These are phyloP conservation scores for Vigna angularis DNA, from an alignment of 306 rosid genomes.

Conservation along the genomic window DNA sequence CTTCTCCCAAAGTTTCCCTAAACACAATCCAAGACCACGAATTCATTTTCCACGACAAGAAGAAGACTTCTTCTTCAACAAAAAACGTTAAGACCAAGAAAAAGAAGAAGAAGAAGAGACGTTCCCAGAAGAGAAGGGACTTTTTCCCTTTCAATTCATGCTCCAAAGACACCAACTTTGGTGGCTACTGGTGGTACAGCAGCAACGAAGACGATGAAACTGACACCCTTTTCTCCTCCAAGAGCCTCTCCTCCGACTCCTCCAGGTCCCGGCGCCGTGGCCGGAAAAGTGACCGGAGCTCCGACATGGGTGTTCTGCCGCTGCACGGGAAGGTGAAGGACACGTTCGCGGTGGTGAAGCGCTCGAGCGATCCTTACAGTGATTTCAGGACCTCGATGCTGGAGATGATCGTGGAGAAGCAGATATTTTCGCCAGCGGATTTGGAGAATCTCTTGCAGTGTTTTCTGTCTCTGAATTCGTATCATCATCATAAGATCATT, in stretches of 20 bases:
- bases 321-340: slow-evolving; percentile 79
- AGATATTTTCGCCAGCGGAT: slow-evolving; percentile 71
- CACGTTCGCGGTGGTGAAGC: slow-evolving; percentile 94
- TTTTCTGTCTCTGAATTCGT: slow-evolving; percentile 77
- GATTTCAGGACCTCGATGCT: slow-evolving; percentile 93
- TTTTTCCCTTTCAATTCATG: slow-evolving; percentile 55
- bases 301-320: slow-evolving; percentile 64
- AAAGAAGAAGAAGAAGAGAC: slow-evolving; percentile 55
- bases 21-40: slow-evolving; percentile 53
- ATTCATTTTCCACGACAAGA: slow-evolving; percentile 27
- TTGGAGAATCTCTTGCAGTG: slow-evolving; percentile 92
- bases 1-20: slow-evolving; percentile 52
- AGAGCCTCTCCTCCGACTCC: slow-evolving; percentile 78
- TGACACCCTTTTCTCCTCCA: slow-evolving; percentile 82
- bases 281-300: slow-evolving; percentile 50
- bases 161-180: slow-evolving; percentile 59
- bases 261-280: slow-evolving; percentile 57
- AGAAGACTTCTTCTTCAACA: slow-evolving; percentile 1
- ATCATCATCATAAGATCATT: slow-evolving; percentile 76
- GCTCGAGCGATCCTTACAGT: slow-evolving; percentile 87
- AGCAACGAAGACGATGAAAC: slow-evolving; percentile 82
- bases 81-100: slow-evolving; percentile 32
- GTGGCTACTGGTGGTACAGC: slow-evolving; percentile 77
- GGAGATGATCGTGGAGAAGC: slow-evolving; percentile 95
- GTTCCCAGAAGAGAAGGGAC: slow-evolving; percentile 52